A percentile compares a stretch with the other conserved stretches of the same genome.
Evolutionary conservation across 768 basidiomycete genomes (phyloP).

Genomic region (Termitomyces sp.): DNA sequence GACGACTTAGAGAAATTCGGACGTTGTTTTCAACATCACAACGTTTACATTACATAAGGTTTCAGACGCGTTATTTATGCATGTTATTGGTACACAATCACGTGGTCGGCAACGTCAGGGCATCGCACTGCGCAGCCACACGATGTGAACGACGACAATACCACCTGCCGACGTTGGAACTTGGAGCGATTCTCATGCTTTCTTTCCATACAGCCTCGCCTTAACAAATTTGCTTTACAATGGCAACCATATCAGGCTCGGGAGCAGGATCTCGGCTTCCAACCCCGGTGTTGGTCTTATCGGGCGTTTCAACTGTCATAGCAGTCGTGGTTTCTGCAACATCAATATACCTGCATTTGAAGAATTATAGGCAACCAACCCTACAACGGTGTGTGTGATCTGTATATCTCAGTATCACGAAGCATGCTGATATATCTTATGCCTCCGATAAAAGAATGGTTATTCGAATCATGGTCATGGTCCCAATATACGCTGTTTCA

Average conservation of each 20-base stretch:
- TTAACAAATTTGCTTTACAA: not conserved
- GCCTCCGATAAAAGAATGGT: conserved; percentile 59
- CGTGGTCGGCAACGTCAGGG: not conserved
- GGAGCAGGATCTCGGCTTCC: conserved; percentile 63
- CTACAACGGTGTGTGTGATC: conserved; percentile 60
- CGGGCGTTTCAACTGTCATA: conserved; percentile 61
- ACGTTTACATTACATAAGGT: too few species aligned
- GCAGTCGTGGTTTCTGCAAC: conserved; percentile 71
- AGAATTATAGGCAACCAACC: conserved; percentile 81
- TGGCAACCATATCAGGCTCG: conserved; percentile 18
- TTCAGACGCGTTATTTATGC: too few species aligned
- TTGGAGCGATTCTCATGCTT: not conserved
- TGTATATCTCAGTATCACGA: not conserved
- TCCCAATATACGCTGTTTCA: conserved; percentile 87
- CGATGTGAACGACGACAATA: conserved; percentile 20
- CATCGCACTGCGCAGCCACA: too few species aligned
- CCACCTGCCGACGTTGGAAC: not conserved
- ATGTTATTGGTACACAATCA: too few species aligned
- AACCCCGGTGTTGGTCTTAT: conserved; percentile 50
- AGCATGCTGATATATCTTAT: not conserved
- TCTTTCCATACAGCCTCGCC: not conserved
- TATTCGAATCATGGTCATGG: conserved; percentile 95
- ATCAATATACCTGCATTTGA: conserved; percentile 78
- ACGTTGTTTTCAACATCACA: too few species aligned
- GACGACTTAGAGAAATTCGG: too few species aligned